phyloP scores from a whole-genome alignment of 2,329 filamentous ascomycete species.

The Onygenales sp. region DNA sequence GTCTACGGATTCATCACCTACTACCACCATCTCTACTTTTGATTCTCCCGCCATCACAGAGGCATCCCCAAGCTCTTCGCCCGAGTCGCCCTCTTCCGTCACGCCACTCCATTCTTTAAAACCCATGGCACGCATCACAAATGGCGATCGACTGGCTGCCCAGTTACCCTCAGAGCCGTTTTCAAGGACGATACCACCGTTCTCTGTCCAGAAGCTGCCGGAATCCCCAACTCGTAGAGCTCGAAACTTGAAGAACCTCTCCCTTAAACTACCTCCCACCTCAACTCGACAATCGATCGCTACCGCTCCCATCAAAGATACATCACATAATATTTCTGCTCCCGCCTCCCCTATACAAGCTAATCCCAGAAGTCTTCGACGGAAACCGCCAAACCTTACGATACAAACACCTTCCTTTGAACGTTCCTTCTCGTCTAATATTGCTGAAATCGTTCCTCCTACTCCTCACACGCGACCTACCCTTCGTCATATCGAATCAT shows the following conservation, averaged over 20 bases:
- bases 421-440: slow-evolving; percentile 38
- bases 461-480: slow-evolving; percentile 47
- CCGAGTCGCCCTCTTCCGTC: slow-evolving; percentile 74
- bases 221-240: slow-evolving; percentile 32
- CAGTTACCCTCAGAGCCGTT: slow-evolving; percentile 1
- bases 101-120: slow-evolving; percentile 46
- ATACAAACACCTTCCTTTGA: slow-evolving; percentile 47
- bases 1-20: slow-evolving; percentile 89
- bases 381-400: slow-evolving; percentile 51
- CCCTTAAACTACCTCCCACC: slow-evolving; percentile 48
- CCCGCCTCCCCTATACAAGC: slow-evolving; percentile 50
- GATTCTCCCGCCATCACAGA: slow-evolving; percentile 87
- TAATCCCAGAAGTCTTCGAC: slow-evolving; percentile 43
- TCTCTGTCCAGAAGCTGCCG: slow-evolving; percentile 29
- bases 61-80: slow-evolving; percentile 82
- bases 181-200: slow-evolving; percentile 5
- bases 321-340: slow-evolving; percentile 36
- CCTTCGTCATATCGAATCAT: slow-evolving; percentile 53
- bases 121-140: slow-evolving; percentile 18
- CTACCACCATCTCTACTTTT: slow-evolving; percentile 84
- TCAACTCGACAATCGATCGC: slow-evolving; percentile 37
- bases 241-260: slow-evolving; percentile 55
- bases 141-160: slow-evolving; percentile 1
- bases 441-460: slow-evolving; percentile 45
- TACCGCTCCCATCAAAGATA: slow-evolving; percentile 40